Percentiles rank a stretch among this genome's conserved stretches.
phyloP scores from a whole-genome alignment of 345 rosid species.

The Noccaea caerulescens region DNA sequence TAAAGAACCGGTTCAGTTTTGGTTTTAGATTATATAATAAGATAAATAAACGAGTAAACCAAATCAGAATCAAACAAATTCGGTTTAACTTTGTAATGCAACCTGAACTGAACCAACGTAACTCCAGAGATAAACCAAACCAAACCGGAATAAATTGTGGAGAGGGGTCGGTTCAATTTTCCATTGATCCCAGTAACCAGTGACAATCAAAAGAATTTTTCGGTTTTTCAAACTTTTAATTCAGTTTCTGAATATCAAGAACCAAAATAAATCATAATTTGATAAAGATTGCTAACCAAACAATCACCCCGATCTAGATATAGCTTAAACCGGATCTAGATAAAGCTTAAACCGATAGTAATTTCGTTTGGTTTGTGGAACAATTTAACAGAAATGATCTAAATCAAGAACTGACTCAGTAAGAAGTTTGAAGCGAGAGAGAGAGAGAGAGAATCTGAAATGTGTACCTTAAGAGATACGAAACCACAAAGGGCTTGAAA shows the following conservation, averaged over 20 bases:
- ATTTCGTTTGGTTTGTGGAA: background rate
- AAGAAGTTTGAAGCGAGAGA: background rate
- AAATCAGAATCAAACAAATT: background rate
- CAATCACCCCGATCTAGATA: no score
- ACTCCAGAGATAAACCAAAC: background rate
- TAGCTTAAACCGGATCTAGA: background rate
- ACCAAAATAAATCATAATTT: background rate
- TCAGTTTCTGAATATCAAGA: background rate
- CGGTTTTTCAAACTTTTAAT: background rate
- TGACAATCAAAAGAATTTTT: no score
- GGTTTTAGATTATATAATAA: background rate
- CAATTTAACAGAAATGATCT: background rate
- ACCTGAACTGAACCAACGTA: background rate
- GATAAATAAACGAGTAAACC: conserved; percentile 4
- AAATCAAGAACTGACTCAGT: background rate
- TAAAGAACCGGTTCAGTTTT: conserved; percentile 19
- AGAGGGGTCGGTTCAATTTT: no score
- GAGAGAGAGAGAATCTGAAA: conserved; percentile 17
- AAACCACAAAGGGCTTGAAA: conserved; percentile 95
- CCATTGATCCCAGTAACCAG: no score
- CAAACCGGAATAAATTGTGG: background rate
- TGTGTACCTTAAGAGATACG: conserved; percentile 61
- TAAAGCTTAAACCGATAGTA: background rate
- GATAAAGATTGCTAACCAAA: no score
- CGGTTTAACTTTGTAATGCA: background rate